phyloP scores from a whole-genome alignment of 192 early-diverging fungal genomes.

The Endogone sp. region DNA sequence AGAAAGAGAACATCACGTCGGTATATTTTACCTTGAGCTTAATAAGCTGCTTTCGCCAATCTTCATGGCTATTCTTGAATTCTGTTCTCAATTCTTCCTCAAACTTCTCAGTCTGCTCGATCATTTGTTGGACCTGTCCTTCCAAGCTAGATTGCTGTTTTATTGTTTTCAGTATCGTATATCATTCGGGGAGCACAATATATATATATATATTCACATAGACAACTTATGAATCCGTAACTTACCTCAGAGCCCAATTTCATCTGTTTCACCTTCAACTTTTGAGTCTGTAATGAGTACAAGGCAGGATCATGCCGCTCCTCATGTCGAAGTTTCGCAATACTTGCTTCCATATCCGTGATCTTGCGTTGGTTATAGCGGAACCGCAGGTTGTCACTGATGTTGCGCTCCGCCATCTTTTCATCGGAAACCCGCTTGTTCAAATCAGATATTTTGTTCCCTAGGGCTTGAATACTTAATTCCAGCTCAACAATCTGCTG shows the following conservation, averaged over 20 bases:
- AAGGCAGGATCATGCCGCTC: conserved; percentile 19
- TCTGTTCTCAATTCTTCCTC: conserved; percentile 63
- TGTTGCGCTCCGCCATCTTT: conserved; percentile 24
- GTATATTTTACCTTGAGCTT: conserved; percentile 52
- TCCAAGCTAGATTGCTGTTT: conserved; percentile 47
- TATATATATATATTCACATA: conserved; percentile 17
- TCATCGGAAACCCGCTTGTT: conserved; percentile 32
- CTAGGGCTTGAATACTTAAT: conserved; percentile 1
- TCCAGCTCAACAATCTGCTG: not conserved
- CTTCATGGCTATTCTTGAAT: conserved; percentile 72
- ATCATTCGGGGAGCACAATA: conserved; percentile 13
- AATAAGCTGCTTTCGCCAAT: conserved; percentile 66
- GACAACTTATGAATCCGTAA: conserved; percentile 18
- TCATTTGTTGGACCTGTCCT: conserved; percentile 81
- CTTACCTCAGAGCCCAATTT: conserved; percentile 37
- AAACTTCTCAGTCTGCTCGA: conserved; percentile 61
- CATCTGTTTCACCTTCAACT: conserved; percentile 34
- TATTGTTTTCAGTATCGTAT: not conserved
- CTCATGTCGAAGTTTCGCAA: conserved; percentile 23
- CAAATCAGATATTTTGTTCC: conserved; percentile 16
- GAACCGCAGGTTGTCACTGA: conserved; percentile 43
- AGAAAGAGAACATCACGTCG: not conserved
- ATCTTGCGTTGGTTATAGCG: conserved; percentile 24
- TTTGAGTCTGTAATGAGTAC: conserved; percentile 41
- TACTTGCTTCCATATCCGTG: conserved; percentile 32